phyloP scores from a whole-genome alignment of 2,329 filamentous ascomycete species.

The Corinectria fuckeliana region DNA sequence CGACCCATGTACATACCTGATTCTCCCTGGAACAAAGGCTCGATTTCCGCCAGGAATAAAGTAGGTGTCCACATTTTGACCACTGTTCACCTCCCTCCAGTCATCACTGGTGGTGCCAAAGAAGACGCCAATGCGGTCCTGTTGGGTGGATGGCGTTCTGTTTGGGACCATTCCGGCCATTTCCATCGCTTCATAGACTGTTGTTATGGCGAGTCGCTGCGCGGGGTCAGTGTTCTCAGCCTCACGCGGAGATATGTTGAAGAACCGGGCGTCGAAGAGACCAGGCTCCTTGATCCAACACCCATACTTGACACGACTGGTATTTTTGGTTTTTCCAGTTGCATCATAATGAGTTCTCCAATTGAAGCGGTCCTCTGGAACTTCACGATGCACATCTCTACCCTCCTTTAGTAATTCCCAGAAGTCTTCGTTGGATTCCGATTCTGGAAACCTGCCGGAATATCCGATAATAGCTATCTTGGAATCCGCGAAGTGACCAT shows the following conservation, averaged over 20 bases:
- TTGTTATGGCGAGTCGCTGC: constrained; percentile 74
- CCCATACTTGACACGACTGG: constrained; percentile 72
- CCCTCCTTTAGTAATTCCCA: constrained; percentile 74
- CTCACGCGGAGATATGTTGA: constrained; percentile 84
- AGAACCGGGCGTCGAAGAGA: constrained; percentile 78
- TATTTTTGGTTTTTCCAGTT: constrained; percentile 71
- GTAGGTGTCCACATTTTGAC: constrained; percentile 70
- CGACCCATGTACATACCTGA: constrained; percentile 18
- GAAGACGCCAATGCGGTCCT: constrained; percentile 70
- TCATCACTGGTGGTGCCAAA: constrained; percentile 80
- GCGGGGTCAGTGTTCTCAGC: constrained; percentile 78
- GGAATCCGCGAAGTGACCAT: constrained; percentile 28
- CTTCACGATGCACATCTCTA: constrained; percentile 67
- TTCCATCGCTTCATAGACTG: constrained; percentile 81
- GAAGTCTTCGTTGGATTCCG: constrained; percentile 51
- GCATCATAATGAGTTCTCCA: constrained; percentile 71
- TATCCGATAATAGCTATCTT: constrained; percentile 84
- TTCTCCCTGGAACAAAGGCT: constrained; percentile 31
- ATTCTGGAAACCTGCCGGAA: constrained; percentile 53
- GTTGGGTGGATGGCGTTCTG: constrained; percentile 69
- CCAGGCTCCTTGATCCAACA: constrained; percentile 75
- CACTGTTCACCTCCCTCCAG: constrained; percentile 77
- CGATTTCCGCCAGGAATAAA: constrained; percentile 50
- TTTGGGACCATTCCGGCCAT: constrained; percentile 74
- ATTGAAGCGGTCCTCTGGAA: constrained; percentile 73